These are phyloP conservation scores for Geranium brycei DNA, from an alignment of 345 rosid genomes.

Conservation along the genomic window DNA sequence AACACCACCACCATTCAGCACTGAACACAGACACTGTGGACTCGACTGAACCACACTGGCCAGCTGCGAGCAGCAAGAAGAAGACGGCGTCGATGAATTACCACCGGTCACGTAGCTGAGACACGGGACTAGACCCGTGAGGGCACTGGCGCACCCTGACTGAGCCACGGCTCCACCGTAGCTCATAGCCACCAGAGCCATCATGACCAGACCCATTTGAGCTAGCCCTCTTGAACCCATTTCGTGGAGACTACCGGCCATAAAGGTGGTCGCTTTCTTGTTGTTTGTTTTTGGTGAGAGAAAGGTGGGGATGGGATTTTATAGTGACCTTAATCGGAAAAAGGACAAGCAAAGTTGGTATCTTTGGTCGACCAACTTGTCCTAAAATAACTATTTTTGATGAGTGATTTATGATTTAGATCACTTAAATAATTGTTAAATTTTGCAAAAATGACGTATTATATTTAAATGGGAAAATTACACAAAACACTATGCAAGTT, in stretches of 20 bases:
- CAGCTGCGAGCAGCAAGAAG: slow-evolving; percentile 48
- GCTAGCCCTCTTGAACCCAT: not conserved
- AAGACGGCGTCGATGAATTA: slow-evolving; percentile 30
- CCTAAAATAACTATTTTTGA: too few relatives aligned
- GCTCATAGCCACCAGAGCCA: slow-evolving; percentile 9
- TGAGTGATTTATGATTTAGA: too few relatives aligned
- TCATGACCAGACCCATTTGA: not conserved
- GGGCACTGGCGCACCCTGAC: slow-evolving; percentile 29
- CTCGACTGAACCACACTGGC: slow-evolving; percentile 32
- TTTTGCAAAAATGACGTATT: too few relatives aligned
- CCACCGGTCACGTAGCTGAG: slow-evolving; percentile 23
- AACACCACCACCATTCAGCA: slow-evolving; percentile 25
- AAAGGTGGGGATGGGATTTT: not conserved
- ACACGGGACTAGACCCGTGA: slow-evolving; percentile 35
- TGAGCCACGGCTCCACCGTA: slow-evolving; percentile 22
- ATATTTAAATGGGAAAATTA: too few relatives aligned
- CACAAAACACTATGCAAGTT: too few relatives aligned
- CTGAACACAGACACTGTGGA: slow-evolving; percentile 40
- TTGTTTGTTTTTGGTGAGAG: not conserved
- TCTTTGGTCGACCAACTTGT: too few relatives aligned
- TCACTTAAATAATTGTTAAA: too few relatives aligned
- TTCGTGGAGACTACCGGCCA: too few relatives aligned
- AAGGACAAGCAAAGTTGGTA: not conserved
- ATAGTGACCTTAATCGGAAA: not conserved
- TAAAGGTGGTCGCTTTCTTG: too few relatives aligned